Percentiles rank a stretch among this genome's conserved stretches.
phyloP scores from a whole-genome alignment of 129 eudicot species.

The Rutidosis leptorrhynchoides region DNA sequence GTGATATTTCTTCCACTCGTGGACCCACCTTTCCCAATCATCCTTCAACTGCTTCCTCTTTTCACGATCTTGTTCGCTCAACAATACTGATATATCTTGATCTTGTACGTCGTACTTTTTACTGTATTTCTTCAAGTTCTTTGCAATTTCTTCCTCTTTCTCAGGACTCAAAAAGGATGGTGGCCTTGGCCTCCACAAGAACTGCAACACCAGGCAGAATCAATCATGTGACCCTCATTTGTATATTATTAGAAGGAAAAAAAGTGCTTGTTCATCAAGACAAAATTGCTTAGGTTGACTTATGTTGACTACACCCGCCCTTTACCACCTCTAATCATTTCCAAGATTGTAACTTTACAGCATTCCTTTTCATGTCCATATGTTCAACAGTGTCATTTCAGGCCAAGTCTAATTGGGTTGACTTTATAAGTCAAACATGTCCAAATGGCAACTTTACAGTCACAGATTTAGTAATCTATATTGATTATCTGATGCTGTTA shows the following conservation, averaged over 20 bases:
- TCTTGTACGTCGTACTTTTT: constrained; percentile 78
- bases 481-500: not conserved
- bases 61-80: constrained; percentile 75
- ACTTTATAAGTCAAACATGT: not conserved
- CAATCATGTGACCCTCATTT: not conserved
- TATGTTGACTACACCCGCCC: not conserved
- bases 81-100: constrained; percentile 61
- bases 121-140: constrained; percentile 68
- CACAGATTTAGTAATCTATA: not conserved
- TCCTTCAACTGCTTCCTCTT: constrained; percentile 65
- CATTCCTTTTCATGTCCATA: no score
- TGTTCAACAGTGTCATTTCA: no score
- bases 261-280: not conserved
- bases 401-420: not conserved
- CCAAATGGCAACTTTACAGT: not conserved
- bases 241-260: no score
- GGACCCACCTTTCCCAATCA: constrained; percentile 69
- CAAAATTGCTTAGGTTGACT: no score
- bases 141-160: constrained; percentile 73
- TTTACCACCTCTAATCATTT: not conserved
- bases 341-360: not conserved
- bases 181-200: constrained; percentile 84
- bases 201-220: constrained; percentile 36
- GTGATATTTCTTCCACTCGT: constrained; percentile 51
- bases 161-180: constrained; percentile 68